These are phyloP conservation scores for Arthrinium puccinioides DNA, from an alignment of 2,329 filamentous ascomycete species.

Conservation along the genomic window DNA sequence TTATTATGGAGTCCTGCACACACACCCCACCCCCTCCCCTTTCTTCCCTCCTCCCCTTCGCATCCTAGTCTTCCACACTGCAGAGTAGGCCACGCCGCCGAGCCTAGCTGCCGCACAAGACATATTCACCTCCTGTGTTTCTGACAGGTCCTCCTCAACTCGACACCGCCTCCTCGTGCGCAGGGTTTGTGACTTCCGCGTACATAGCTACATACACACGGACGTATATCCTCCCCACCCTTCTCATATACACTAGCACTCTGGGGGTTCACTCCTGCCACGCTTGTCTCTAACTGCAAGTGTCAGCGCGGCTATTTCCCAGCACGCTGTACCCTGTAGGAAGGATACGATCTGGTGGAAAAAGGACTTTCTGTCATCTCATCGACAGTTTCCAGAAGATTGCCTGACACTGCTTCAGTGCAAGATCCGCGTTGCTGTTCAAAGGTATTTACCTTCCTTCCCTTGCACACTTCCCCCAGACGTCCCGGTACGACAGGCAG, in stretches of 20 bases:
- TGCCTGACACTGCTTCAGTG: too few relatives aligned
- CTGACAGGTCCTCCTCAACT: conserved; percentile 2
- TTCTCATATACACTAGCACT: neutral
- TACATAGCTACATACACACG: neutral
- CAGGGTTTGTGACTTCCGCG: neutral
- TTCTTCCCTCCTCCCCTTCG: neutral
- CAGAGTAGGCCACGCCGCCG: too few relatives aligned
- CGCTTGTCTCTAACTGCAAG: too few relatives aligned
- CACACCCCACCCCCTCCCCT: neutral
- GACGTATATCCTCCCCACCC: neutral
- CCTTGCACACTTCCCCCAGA: too few relatives aligned
- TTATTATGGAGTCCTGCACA: neutral
- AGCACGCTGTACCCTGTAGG: too few relatives aligned
- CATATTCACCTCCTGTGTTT: conserved; percentile 2
- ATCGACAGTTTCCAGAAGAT: neutral
- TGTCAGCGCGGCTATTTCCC: too few relatives aligned
- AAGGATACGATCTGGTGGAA: neutral
- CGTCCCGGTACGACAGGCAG: too few relatives aligned
- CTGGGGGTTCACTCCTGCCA: too few relatives aligned
- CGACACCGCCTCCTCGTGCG: conserved; percentile 1
- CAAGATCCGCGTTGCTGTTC: too few relatives aligned
- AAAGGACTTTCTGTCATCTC: neutral
- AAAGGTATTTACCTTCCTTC: too few relatives aligned
- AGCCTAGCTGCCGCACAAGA: conserved; percentile 1
- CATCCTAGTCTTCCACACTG: neutral